A percentile compares a stretch with the other conserved stretches of the same genome.
phyloP scores from a whole-genome alignment of 768 basidiomycete species.

The Peribolospora kevripleyi region DNA sequence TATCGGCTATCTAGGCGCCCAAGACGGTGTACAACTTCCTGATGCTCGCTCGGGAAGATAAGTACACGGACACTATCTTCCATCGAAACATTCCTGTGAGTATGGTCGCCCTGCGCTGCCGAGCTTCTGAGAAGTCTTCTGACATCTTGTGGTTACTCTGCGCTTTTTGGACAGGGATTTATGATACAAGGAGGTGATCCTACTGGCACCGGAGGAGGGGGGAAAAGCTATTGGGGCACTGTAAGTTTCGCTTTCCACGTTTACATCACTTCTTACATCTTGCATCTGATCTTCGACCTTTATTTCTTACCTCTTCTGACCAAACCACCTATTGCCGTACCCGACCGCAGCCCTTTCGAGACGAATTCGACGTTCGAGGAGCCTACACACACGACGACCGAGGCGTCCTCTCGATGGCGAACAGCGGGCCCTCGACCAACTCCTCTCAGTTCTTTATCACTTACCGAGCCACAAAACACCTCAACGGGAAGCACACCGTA shows the following conservation, averaged over 20 bases:
- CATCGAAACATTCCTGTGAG: slow-evolving; percentile 84
- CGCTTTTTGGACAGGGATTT: neutral
- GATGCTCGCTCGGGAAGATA: slow-evolving; percentile 68
- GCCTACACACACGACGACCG: slow-evolving; percentile 28
- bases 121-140: neutral
- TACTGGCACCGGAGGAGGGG: slow-evolving; percentile 80
- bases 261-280: too few relatives aligned
- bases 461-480: slow-evolving; percentile 54
- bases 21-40: slow-evolving; percentile 98
- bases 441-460: slow-evolving; percentile 70
- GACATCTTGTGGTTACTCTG: neutral
- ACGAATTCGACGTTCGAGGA: neutral
- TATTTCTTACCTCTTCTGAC: neutral
- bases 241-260: too few relatives aligned
- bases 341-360: neutral
- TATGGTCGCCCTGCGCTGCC: slow-evolving; percentile 35
- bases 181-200: slow-evolving; percentile 97
- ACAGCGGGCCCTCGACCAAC: slow-evolving; percentile 75
- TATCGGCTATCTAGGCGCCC: slow-evolving; percentile 42
- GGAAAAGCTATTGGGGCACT: slow-evolving; percentile 79
- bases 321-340: neutral
- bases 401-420: slow-evolving; percentile 82
- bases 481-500: slow-evolving; percentile 84
- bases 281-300: too few relatives aligned
- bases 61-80: slow-evolving; percentile 72